phyloP scores from a whole-genome alignment of 192 early-diverging fungal species.

The Backusella liffmaniae region DNA sequence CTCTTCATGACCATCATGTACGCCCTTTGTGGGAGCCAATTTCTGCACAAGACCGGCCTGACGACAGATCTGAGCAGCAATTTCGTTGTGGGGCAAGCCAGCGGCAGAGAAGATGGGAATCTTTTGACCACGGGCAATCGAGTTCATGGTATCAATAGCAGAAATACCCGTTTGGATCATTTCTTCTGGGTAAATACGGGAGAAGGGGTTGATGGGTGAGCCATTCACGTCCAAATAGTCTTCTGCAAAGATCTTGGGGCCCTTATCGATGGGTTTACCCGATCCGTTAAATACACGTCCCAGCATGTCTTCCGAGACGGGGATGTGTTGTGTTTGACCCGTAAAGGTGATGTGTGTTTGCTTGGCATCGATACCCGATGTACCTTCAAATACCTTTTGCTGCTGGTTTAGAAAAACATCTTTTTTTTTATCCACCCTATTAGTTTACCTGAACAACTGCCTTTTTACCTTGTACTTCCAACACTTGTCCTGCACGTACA shows the following conservation, averaged over 20 bases:
- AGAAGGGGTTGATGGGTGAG: slow-evolving; percentile 99
- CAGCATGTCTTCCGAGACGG: slow-evolving; percentile 99
- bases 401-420: background rate
- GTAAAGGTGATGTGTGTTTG: slow-evolving; percentile 94
- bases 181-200: slow-evolving; percentile 98
- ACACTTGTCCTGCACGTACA: slow-evolving; percentile 92
- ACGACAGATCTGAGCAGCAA: slow-evolving; percentile 99
- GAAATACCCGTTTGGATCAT: slow-evolving; percentile 99
- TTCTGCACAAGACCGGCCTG: slow-evolving; percentile 96
- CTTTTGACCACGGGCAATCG: slow-evolving; percentile 99
- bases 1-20: slow-evolving; percentile 94
- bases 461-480: slow-evolving; percentile 95
- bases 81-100: slow-evolving; percentile 99
- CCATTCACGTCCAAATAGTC: slow-evolving; percentile 97
- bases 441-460: slow-evolving; percentile 86
- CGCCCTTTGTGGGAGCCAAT: slow-evolving; percentile 83
- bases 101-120: slow-evolving; percentile 99
- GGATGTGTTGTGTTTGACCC: slow-evolving; percentile 93
- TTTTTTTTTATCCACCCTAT: background rate
- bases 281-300: slow-evolving; percentile 99
- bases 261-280: slow-evolving; percentile 97
- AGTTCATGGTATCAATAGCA: slow-evolving; percentile 99
- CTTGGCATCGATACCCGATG: slow-evolving; percentile 94
- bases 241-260: slow-evolving; percentile 99
- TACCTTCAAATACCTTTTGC: slow-evolving; percentile 89